Evolutionary conservation across 2,329 filamentous ascomycete species (phyloP).

Genomic region (Penicillium thymicola): DNA sequence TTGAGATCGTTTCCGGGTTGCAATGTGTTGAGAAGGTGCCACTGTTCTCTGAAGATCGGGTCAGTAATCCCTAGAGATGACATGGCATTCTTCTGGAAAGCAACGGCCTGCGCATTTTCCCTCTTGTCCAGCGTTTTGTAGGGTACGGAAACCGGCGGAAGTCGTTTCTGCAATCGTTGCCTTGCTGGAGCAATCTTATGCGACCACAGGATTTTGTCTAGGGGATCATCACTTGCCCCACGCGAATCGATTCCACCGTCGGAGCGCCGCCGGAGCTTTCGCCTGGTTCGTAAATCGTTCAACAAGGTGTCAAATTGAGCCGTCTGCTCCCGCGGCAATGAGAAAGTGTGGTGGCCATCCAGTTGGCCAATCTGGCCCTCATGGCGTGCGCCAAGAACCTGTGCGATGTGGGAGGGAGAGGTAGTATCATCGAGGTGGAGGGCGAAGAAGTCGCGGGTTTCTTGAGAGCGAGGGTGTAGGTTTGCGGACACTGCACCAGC

Average conservation of each 20-base stretch:
- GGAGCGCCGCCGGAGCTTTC: constrained; percentile 58
- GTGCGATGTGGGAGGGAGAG: constrained; percentile 66
- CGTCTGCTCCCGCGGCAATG: constrained; percentile 58
- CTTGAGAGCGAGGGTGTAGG: constrained; percentile 65
- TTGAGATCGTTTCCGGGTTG: constrained; percentile 89
- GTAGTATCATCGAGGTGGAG: constrained; percentile 70
- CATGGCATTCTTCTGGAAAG: constrained; percentile 60
- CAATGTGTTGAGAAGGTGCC: constrained; percentile 85
- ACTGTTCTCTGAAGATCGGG: constrained; percentile 90
- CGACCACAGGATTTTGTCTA: constrained; percentile 73
- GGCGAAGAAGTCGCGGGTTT: constrained; percentile 86
- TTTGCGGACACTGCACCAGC: constrained; percentile 48
- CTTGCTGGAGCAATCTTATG: constrained; percentile 68
- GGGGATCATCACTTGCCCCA: constrained; percentile 44
- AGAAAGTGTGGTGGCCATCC: constrained; percentile 80
- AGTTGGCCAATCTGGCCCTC: constrained; percentile 79
- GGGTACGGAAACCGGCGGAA: constrained; percentile 34
- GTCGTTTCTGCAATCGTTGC: constrained; percentile 60
- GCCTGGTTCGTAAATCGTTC: constrained; percentile 53
- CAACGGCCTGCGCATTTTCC: constrained; percentile 48
- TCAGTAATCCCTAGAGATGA: constrained; percentile 71
- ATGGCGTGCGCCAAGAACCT: constrained; percentile 69
- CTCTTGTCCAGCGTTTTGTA: constrained; percentile 44
- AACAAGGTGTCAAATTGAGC: constrained; percentile 52
- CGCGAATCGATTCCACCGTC: constrained; percentile 11